Conservation (phyloP, 1,284 basidiomycete species). For the Ustanciosporium gigantosporum region DNA sequence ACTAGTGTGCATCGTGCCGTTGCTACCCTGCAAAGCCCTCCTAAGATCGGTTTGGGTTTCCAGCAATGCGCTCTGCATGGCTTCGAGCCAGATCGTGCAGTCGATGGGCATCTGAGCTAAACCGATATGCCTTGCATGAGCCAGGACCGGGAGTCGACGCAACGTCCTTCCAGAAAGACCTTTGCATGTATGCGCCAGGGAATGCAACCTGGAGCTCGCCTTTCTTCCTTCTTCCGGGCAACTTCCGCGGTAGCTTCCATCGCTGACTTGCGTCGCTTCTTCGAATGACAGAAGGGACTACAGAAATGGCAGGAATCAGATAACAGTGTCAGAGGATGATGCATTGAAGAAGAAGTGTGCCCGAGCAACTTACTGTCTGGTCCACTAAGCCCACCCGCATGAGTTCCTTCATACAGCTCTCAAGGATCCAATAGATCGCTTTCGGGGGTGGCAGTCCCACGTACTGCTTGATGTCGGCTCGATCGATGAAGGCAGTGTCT, state of each 20-base stretch:
- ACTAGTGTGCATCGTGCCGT: too few relatives aligned
- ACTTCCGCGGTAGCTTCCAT: too few relatives aligned
- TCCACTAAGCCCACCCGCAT: conserved; percentile 74
- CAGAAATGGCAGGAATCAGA: too few relatives aligned
- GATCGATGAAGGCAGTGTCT: conserved; percentile 94
- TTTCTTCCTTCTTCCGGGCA: too few relatives aligned
- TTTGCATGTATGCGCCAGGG: conserved; percentile 74
- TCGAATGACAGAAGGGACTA: conserved; percentile 4
- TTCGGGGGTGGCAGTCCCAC: conserved; percentile 85
- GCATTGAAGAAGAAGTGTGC: not conserved
- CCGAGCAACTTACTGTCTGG: conserved; percentile 3
- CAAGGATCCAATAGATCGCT: conserved; percentile 91
- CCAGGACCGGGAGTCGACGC: conserved; percentile 85
- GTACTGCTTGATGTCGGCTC: conserved; percentile 95
- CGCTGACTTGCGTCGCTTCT: too few relatives aligned
- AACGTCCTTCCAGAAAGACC: conserved; percentile 88
- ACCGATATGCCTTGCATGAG: conserved; percentile 78
- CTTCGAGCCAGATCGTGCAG: conserved; percentile 35
- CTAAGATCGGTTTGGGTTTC: conserved; percentile 7
- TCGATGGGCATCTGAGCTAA: conserved; percentile 14
- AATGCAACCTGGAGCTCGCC: conserved; percentile 64
- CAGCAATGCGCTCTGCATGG: conserved; percentile 27
- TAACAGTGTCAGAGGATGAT: not conserved
- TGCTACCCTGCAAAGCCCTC: conserved; percentile 1
- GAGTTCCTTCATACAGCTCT: conserved; percentile 79